Evolutionary conservation across 2,329 filamentous ascomycete genomes (phyloP).

Genomic region (Microsporum ferrugineum): DNA sequence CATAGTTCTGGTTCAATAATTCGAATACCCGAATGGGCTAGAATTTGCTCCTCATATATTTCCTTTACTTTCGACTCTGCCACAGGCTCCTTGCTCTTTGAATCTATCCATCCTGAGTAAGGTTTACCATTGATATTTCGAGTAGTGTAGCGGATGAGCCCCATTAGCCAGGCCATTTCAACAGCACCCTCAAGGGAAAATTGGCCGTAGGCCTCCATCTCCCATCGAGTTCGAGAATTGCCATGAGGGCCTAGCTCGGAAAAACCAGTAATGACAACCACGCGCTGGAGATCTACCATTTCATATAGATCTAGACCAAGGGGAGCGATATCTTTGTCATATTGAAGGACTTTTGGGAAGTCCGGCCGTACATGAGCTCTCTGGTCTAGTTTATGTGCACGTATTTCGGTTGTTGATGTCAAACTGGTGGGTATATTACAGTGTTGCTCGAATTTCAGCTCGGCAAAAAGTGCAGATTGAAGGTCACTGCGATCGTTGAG

Average conservation of each 20-base stretch:
- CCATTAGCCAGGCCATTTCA: conserved; percentile 99
- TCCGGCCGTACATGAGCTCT: conserved; percentile 12
- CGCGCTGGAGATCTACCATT: conserved; percentile 30
- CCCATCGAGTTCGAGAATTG: conserved; percentile 94
- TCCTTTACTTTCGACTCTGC: neutral
- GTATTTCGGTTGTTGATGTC: neutral
- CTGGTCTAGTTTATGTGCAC: neutral
- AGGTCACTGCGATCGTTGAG: conserved; percentile 17
- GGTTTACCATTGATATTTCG: conserved; percentile 75
- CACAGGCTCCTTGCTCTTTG: neutral
- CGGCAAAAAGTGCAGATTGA: conserved; percentile 17
- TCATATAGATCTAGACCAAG: conserved; percentile 20
- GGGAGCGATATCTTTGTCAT: conserved; percentile 15
- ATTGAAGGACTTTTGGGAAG: conserved; percentile 21
- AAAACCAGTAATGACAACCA: conserved; percentile 33
- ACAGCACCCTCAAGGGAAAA: conserved; percentile 96
- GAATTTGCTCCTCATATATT: conserved; percentile 17
- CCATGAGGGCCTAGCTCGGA: conserved; percentile 58
- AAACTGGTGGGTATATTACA: neutral
- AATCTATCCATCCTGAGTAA: conserved; percentile 9
- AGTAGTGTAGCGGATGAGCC: conserved; percentile 96
- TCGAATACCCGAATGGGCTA: conserved; percentile 26
- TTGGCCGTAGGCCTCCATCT: conserved; percentile 94
- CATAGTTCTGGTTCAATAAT: conserved; percentile 20
- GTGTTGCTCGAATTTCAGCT: conserved; percentile 12